These are phyloP conservation scores for Solanum sitiens DNA, from an alignment of 257 asterid species.

Conservation along the genomic window DNA sequence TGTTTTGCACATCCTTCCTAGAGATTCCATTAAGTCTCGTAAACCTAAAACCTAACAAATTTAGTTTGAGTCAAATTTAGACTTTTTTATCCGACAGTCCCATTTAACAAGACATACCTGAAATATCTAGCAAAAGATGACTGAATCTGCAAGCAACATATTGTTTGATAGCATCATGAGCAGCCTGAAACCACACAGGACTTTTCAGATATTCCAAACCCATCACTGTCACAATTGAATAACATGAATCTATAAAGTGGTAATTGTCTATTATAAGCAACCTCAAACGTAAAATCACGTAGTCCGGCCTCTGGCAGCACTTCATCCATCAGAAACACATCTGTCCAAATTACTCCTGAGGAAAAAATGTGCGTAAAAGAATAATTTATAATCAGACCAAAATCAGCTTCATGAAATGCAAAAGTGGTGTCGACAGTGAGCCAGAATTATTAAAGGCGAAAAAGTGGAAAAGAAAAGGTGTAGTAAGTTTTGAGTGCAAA, in stretches of 20 bases:
- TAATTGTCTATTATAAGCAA: constrained; percentile 9
- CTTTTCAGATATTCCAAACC: constrained; percentile 1
- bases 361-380: not conserved
- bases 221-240: not conserved
- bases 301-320: constrained; percentile 85
- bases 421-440: not conserved
- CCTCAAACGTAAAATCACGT: constrained; percentile 56
- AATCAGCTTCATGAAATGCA: not conserved
- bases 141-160: constrained; percentile 49
- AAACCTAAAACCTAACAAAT: not conserved
- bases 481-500: not conserved
- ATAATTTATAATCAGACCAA: not conserved
- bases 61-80: not conserved
- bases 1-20: not conserved
- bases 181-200: constrained; percentile 41
- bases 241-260: not conserved
- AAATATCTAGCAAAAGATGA: constrained; percentile 49
- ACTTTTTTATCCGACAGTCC: not conserved
- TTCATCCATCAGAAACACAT: constrained; percentile 78
- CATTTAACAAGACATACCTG: constrained; percentile 46
- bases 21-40: not conserved
- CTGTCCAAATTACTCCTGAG: constrained; percentile 77
- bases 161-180: constrained; percentile 58
- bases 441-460: not conserved
- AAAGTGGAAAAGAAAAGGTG: not conserved